Evolutionary conservation across 345 rosid genomes (phyloP).

Genomic region (Toxicodendron radicans): DNA sequence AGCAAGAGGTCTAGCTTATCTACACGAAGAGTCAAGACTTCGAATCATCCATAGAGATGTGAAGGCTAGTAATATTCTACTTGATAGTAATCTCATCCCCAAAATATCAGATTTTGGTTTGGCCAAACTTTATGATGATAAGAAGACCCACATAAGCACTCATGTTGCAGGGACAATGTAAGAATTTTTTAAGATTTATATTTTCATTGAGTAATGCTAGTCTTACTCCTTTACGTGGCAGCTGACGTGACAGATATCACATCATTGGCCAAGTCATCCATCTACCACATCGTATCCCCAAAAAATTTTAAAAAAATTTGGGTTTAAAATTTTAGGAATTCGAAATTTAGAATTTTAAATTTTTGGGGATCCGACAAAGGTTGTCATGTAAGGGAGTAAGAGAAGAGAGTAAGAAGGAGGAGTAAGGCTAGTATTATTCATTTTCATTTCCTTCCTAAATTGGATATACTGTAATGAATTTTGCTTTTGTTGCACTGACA

Average conservation of each 20-base stretch:
- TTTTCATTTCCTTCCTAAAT: too few species aligned
- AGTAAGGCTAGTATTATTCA: too few species aligned
- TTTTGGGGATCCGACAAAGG: too few species aligned
- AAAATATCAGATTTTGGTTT: conserved; percentile 66
- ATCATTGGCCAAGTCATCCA: too few species aligned
- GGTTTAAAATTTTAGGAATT: too few species aligned
- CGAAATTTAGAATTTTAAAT: too few species aligned
- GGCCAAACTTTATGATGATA: conserved; percentile 62
- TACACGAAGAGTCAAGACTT: conserved; percentile 56
- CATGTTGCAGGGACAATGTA: conserved; percentile 63
- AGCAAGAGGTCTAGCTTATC: conserved; percentile 56
- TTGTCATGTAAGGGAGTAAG: too few species aligned
- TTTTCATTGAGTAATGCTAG: background rate
- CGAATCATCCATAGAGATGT: conserved; percentile 61
- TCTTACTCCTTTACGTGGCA: too few species aligned
- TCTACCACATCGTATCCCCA: too few species aligned
- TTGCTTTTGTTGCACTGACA: background rate
- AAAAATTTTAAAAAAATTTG: too few species aligned
- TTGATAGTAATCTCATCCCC: conserved; percentile 46
- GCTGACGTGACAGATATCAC: too few species aligned
- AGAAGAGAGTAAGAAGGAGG: too few species aligned
- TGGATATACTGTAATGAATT: background rate
- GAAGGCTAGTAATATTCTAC: conserved; percentile 50
- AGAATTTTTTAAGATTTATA: conserved; percentile 8
- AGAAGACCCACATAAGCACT: conserved; percentile 60